phyloP scores from a whole-genome alignment of 441 rosid species.

The Hura crepitans region DNA sequence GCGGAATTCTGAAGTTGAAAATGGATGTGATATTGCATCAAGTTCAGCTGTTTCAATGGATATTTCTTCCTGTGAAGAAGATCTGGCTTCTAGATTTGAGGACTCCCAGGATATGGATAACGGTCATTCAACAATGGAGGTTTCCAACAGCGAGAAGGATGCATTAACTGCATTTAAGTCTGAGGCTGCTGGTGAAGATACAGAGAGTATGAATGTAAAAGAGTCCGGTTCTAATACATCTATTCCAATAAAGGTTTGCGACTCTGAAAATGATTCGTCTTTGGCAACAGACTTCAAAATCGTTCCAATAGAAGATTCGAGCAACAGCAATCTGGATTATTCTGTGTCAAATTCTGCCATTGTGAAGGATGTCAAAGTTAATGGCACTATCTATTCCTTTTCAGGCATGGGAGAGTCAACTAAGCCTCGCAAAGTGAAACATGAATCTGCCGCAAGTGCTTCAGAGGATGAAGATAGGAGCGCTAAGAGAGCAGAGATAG shows the following conservation, averaged over 20 bases:
- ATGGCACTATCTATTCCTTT: conserved; percentile 9
- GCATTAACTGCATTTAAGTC: neutral
- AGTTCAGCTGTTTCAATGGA: conserved; percentile 29
- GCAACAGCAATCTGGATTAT: conserved; percentile 10
- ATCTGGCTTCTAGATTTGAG: conserved; percentile 11
- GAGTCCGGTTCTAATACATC: conserved; percentile 12
- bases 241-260: conserved; percentile 19
- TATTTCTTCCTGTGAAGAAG: conserved; percentile 14
- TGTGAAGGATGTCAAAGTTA: conserved; percentile 23
- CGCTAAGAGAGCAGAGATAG: conserved; percentile 28
- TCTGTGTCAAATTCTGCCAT: conserved; percentile 10
- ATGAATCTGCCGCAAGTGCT: conserved; percentile 18
- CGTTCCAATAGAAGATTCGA: conserved; percentile 18
- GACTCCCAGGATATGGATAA: conserved; percentile 21
- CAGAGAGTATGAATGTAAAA: conserved; percentile 8
- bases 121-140: conserved; percentile 20
- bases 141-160: conserved; percentile 16
- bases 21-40: conserved; percentile 18
- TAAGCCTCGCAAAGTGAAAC: conserved; percentile 15
- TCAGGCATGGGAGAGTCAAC: conserved; percentile 15
- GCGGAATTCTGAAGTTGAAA: conserved; percentile 13
- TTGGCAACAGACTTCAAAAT: conserved; percentile 14
- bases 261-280: conserved; percentile 18
- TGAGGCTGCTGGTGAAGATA: conserved; percentile 20
- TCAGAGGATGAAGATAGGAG: conserved; percentile 19